These are phyloP conservation scores for Alloteropsis angusta DNA, from an alignment of 202 grass and related monocot species.

Conservation along the genomic window DNA sequence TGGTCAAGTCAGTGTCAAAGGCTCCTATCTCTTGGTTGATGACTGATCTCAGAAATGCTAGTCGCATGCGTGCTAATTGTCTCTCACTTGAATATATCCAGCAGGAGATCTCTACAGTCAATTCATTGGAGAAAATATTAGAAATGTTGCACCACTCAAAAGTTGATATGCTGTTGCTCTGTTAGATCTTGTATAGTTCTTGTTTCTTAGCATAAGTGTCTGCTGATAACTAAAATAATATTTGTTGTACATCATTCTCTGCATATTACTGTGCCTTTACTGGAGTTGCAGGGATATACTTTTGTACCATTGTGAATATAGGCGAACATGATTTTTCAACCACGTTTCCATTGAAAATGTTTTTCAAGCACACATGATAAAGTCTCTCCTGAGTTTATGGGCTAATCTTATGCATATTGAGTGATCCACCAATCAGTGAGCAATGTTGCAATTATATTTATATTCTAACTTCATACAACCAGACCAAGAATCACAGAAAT, in stretches of 20 bases:
- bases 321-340: background rate
- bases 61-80: constrained; percentile 38
- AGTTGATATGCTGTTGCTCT: background rate
- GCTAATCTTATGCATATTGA: background rate
- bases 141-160: background rate
- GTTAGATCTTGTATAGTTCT: background rate
- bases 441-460: background rate
- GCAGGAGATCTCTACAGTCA: constrained; percentile 40
- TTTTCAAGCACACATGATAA: background rate
- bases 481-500: background rate
- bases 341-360: background rate
- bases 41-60: constrained; percentile 48
- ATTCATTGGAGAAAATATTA: constrained; percentile 15
- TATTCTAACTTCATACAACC: background rate
- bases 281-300: background rate
- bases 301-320: background rate
- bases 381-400: background rate
- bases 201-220: background rate
- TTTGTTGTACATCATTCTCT: constrained; percentile 7
- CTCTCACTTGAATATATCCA: constrained; percentile 64
- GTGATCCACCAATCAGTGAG: background rate
- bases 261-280: background rate
- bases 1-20: constrained; percentile 57
- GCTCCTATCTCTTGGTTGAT: constrained; percentile 51
- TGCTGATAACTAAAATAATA: background rate